Conservation (phyloP, 805 yeast species). For the Monosporozyma aerobia region DNA sequence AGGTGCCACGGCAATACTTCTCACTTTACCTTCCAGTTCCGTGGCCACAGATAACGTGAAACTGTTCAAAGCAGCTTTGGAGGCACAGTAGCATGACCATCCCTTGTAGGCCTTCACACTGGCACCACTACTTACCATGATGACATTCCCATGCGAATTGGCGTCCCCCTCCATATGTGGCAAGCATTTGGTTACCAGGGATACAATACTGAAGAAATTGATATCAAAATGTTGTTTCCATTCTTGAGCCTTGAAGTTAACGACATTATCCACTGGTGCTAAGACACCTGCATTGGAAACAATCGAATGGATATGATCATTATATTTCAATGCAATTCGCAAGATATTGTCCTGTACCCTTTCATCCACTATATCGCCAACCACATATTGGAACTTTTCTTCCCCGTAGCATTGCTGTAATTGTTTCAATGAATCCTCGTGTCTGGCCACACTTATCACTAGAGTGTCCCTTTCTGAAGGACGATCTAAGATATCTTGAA, state of each 20-base stretch:
- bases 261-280: constrained; percentile 61
- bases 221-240: constrained; percentile 66
- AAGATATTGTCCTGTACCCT: constrained; percentile 30
- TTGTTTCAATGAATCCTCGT: constrained; percentile 38
- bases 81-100: constrained; percentile 89
- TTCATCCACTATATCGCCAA: constrained; percentile 52
- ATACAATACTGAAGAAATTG: constrained; percentile 69
- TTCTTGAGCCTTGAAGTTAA: constrained; percentile 31
- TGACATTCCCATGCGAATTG: constrained; percentile 47
- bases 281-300: constrained; percentile 78
- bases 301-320: constrained; percentile 53
- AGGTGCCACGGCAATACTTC: constrained; percentile 71
- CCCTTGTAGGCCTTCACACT: constrained; percentile 37
- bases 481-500: constrained; percentile 37
- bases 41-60: constrained; percentile 55
- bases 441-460: constrained; percentile 57
- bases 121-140: constrained; percentile 90
- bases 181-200: constrained; percentile 43
- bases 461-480: constrained; percentile 37
- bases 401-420: constrained; percentile 39
- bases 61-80: constrained; percentile 87
- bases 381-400: constrained; percentile 39
- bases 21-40: constrained; percentile 44
- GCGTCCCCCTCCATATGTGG: constrained; percentile 39
- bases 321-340: constrained; percentile 36